Evolutionary conservation across 768 basidiomycete genomes (phyloP).

Genomic region (Hygrophoropsis aurantiaca): DNA sequence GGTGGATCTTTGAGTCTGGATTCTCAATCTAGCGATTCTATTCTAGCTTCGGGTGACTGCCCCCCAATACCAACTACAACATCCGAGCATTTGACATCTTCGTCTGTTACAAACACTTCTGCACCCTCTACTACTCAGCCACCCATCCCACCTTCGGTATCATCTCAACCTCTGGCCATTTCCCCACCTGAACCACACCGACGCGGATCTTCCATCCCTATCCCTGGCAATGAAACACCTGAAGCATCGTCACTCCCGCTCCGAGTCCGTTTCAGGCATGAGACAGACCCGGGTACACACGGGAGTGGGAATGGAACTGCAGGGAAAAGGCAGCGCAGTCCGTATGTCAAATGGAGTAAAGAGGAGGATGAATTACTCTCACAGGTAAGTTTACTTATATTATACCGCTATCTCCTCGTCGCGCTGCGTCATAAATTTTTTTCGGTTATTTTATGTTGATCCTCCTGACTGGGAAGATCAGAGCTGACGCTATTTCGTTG

Average conservation of each 20-base stretch:
- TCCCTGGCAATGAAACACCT: background rate
- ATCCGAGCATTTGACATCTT: too few species aligned
- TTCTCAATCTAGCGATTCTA: too few species aligned
- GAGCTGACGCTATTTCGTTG: constrained; percentile 1
- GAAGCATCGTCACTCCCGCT: too few species aligned
- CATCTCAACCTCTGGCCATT: background rate
- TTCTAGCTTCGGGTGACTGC: too few species aligned
- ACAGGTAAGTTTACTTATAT: constrained; percentile 24
- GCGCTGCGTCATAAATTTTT: too few species aligned
- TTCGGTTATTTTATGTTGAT: background rate
- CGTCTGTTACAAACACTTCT: too few species aligned
- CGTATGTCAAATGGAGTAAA: constrained; percentile 43
- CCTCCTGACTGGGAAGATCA: background rate
- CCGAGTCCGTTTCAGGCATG: too few species aligned
- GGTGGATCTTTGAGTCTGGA: too few species aligned
- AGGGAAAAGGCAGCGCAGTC: constrained; percentile 35
- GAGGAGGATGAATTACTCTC: constrained; percentile 42
- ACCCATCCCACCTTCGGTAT: background rate
- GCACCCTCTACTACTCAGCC: background rate
- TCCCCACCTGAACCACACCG: background rate
- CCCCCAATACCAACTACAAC: too few species aligned
- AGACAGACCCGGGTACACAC: too few species aligned
- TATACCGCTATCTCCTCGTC: background rate
- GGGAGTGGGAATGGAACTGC: constrained; percentile 20
- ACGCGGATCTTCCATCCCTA: background rate